phyloP scores from a whole-genome alignment of 2,329 filamentous ascomycete species.

The Gliomastix tumulicola region DNA sequence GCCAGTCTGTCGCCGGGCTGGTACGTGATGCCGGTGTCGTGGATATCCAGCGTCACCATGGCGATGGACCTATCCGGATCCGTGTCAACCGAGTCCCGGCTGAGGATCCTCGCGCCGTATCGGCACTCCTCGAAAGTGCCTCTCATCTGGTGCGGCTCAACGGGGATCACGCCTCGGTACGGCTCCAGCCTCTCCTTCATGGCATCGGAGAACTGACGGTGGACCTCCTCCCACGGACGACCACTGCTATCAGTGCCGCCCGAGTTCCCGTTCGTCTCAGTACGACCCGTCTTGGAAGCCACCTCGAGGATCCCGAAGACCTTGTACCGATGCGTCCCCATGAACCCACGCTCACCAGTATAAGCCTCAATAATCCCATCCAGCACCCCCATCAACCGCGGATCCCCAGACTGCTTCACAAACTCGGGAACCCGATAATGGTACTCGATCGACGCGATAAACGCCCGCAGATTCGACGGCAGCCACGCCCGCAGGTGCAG shows the following conservation, averaged over 20 bases:
- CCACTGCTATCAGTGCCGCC: constrained; percentile 31
- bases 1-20: constrained; percentile 45
- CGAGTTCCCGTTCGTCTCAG: constrained; percentile 44
- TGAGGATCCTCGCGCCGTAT: constrained; percentile 36
- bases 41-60: constrained; percentile 42
- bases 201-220: constrained; percentile 41
- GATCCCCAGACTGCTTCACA: constrained; percentile 40
- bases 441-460: constrained; percentile 47
- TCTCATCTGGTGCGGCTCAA: constrained; percentile 46
- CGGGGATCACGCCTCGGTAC: constrained; percentile 34
- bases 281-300: constrained; percentile 43
- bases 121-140: constrained; percentile 48
- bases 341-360: constrained; percentile 46
- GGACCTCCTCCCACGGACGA: constrained; percentile 43
- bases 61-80: constrained; percentile 38
- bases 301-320: constrained; percentile 49
- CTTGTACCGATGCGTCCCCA: constrained; percentile 50
- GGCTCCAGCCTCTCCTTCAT: constrained; percentile 48
- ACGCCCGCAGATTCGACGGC: constrained; percentile 45
- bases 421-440: constrained; percentile 47
- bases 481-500: constrained; percentile 46
- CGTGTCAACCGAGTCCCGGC: constrained; percentile 35
- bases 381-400: constrained; percentile 41
- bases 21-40: constrained; percentile 46
- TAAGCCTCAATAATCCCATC: constrained; percentile 50